These are phyloP conservation scores for Piromyces sp. DNA, from an alignment of 192 early-diverging fungal genomes.

Conservation along the genomic window DNA sequence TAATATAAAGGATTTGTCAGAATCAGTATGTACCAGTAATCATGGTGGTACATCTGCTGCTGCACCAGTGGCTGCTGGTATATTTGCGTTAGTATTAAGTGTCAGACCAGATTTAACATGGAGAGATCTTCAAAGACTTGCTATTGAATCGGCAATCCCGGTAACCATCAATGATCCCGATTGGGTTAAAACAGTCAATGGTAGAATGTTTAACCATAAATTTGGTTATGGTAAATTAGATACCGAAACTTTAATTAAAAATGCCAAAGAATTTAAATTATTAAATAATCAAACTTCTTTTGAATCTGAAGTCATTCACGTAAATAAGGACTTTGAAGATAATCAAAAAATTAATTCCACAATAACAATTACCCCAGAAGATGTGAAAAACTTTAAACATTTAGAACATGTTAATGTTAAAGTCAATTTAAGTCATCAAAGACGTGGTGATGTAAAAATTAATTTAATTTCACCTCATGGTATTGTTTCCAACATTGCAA, in stretches of 20 bases:
- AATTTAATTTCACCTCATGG: constrained; percentile 55
- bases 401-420: constrained; percentile 83
- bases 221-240: constrained; percentile 89
- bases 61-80: constrained; percentile 78
- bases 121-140: constrained; percentile 82
- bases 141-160: constrained; percentile 58
- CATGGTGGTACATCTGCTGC: constrained; percentile 94
- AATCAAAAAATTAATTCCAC: neutral
- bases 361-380: neutral
- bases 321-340: neutral
- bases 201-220: constrained; percentile 75
- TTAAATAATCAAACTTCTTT: constrained; percentile 49
- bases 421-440: constrained; percentile 58
- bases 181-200: constrained; percentile 52
- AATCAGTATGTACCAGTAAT: constrained; percentile 38
- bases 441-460: constrained; percentile 75
- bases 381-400: constrained; percentile 11
- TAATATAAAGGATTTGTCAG: neutral
- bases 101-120: constrained; percentile 74
- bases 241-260: constrained; percentile 59
- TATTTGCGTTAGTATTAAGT: constrained; percentile 65
- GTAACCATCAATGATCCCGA: constrained; percentile 46
- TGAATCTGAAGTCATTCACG: constrained; percentile 8
- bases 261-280: constrained; percentile 43
- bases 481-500: constrained; percentile 47